These are phyloP conservation scores for Colletotrichum spaethianum DNA, from an alignment of 2,329 filamentous ascomycete species.

Conservation along the genomic window DNA sequence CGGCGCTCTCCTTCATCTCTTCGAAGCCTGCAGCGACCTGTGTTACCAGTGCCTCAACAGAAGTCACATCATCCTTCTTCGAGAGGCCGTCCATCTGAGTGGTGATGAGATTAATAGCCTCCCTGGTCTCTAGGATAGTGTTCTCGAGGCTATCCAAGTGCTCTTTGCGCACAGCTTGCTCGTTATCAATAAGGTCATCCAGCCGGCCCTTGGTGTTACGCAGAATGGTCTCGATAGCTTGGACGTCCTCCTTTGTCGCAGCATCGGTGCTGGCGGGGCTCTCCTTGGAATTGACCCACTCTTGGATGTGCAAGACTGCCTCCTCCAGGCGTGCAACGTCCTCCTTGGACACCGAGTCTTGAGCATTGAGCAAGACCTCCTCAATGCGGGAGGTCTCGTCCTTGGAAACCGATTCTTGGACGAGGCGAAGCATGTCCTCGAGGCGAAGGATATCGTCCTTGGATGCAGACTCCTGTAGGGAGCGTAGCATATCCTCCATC, in stretches of 20 bases:
- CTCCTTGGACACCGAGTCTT: slow-evolving; percentile 64
- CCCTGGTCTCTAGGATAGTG: slow-evolving; percentile 80
- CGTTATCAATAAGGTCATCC: slow-evolving; percentile 83
- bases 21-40: slow-evolving; percentile 84
- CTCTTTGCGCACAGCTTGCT: slow-evolving; percentile 77
- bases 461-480: slow-evolving; percentile 57
- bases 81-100: slow-evolving; percentile 79
- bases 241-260: slow-evolving; percentile 85
- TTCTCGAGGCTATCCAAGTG: slow-evolving; percentile 77
- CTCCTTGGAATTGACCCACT: slow-evolving; percentile 59
- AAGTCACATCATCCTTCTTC: slow-evolving; percentile 83
- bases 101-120: slow-evolving; percentile 76
- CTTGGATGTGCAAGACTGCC: slow-evolving; percentile 60
- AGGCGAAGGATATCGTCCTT: slow-evolving; percentile 54
- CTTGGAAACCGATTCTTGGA: slow-evolving; percentile 38
- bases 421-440: slow-evolving; percentile 64
- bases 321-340: slow-evolving; percentile 67
- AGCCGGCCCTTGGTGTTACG: slow-evolving; percentile 90
- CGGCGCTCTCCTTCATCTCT: slow-evolving; percentile 75
- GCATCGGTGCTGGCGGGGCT: slow-evolving; percentile 56
- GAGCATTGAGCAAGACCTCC: slow-evolving; percentile 57
- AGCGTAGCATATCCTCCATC: slow-evolving; percentile 59
- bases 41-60: slow-evolving; percentile 82
- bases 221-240: slow-evolving; percentile 91
- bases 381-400: slow-evolving; percentile 59